Conservation (phyloP, 305 asterid genomes). For the Solanum hybrid region DNA sequence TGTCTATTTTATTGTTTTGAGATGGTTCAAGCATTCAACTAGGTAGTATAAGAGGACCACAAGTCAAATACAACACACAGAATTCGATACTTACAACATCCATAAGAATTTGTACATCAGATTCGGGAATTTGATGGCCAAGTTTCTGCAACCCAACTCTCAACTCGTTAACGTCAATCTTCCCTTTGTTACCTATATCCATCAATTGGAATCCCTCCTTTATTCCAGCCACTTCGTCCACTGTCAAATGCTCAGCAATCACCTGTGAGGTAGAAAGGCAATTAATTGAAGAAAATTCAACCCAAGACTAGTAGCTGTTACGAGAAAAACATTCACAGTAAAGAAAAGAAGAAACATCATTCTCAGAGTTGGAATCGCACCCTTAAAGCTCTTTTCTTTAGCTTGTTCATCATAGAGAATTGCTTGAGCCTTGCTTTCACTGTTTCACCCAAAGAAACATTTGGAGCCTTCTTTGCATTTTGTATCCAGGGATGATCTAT, state of each 20-base stretch:
- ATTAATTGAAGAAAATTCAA: constrained; percentile 11
- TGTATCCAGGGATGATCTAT: constrained; percentile 78
- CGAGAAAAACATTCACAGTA: not conserved
- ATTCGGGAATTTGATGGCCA: constrained; percentile 54
- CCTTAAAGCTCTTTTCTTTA: constrained; percentile 67
- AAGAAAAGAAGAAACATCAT: constrained; percentile 1
- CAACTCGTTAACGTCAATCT: constrained; percentile 53
- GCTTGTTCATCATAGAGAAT: constrained; percentile 65
- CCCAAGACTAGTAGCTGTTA: not conserved
- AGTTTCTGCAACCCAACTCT: constrained; percentile 50
- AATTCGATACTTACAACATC: constrained; percentile 41
- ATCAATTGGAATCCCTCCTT: constrained; percentile 55
- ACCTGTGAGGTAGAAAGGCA: constrained; percentile 30
- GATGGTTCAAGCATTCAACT: not conserved
- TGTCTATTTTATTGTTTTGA: not conserved
- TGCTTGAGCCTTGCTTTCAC: constrained; percentile 67
- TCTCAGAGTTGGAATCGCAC: constrained; percentile 15
- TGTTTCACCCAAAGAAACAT: constrained; percentile 60
- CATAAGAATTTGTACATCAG: constrained; percentile 53
- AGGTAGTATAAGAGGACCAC: not conserved
- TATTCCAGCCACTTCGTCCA: constrained; percentile 67
- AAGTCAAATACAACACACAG: not conserved
- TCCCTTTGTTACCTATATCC: constrained; percentile 63
- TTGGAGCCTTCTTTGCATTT: constrained; percentile 64
- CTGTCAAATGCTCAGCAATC: constrained; percentile 63